These are phyloP conservation scores for Chiua virens DNA, from an alignment of 768 basidiomycete genomes.

Conservation along the genomic window DNA sequence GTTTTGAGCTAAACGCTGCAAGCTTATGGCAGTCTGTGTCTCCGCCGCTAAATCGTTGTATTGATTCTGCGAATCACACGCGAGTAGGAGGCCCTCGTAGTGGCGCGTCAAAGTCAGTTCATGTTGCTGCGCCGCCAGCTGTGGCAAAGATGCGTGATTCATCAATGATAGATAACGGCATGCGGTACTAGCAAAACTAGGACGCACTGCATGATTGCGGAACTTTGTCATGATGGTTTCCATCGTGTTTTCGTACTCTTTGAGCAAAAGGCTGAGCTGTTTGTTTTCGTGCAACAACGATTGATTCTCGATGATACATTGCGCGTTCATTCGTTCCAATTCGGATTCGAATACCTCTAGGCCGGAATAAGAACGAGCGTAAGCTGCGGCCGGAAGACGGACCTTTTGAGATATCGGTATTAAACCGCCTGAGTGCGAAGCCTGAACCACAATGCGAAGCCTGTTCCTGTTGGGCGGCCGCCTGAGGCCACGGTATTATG, in stretches of 20 bases:
- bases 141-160: slow-evolving; percentile 7
- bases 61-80: slow-evolving; percentile 57
- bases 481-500: slow-evolving; percentile 6
- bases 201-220: slow-evolving; percentile 81
- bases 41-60: slow-evolving; percentile 58
- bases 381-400: slow-evolving; percentile 13
- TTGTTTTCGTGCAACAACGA: slow-evolving; percentile 92
- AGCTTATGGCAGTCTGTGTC: slow-evolving; percentile 59
- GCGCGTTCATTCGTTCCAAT: slow-evolving; percentile 85
- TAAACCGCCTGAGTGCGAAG: slow-evolving; percentile 79
- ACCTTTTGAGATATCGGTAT: slow-evolving; percentile 87
- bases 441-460: slow-evolving; percentile 70
- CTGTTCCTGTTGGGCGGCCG: slow-evolving; percentile 53
- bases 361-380: slow-evolving; percentile 7
- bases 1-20: slow-evolving; percentile 69
- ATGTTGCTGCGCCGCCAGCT: slow-evolving; percentile 92
- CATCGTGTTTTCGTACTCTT: slow-evolving; percentile 93
- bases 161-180: slow-evolving; percentile 2
- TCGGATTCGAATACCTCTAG: slow-evolving; percentile 92
- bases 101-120: slow-evolving; percentile 85
- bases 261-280: slow-evolving; percentile 82
- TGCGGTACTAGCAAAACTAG: neutral
- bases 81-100: slow-evolving; percentile 78
- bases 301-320: slow-evolving; percentile 92
- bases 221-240: slow-evolving; percentile 98